These are phyloP conservation scores for Coemansia pectinata DNA, from an alignment of 192 early-diverging fungal genomes.

Conservation along the genomic window DNA sequence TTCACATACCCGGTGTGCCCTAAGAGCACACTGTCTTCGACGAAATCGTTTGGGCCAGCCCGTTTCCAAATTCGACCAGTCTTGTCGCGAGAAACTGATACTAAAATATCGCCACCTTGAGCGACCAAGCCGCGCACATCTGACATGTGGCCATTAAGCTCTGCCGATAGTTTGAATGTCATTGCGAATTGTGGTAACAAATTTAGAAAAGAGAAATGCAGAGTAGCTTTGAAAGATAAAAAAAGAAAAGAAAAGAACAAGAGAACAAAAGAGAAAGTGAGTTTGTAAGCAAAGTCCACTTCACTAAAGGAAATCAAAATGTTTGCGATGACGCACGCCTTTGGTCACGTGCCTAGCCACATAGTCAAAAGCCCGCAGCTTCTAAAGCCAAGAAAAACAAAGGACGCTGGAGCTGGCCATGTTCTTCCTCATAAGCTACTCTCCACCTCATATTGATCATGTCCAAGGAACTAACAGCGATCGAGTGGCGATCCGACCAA, in stretches of 20 bases:
- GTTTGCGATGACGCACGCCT: background rate
- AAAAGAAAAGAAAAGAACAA: background rate
- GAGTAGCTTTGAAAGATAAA: background rate
- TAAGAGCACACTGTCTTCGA: slow-evolving; percentile 54
- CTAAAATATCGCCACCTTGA: slow-evolving; percentile 59
- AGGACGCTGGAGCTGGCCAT: background rate
- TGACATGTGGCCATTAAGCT: slow-evolving; percentile 55
- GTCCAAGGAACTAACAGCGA: slow-evolving; percentile 57
- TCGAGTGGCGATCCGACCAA: slow-evolving; percentile 66
- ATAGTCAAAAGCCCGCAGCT: background rate
- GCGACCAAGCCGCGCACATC: slow-evolving; percentile 70
- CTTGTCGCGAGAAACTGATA: slow-evolving; percentile 76
- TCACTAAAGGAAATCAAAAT: too few species aligned
- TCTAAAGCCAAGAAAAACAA: background rate
- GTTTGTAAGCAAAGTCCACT: too few species aligned
- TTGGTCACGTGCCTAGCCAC: background rate
- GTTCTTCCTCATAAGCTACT: background rate
- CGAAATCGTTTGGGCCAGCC: slow-evolving; percentile 54
- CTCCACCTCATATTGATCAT: background rate
- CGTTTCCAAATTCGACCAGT: slow-evolving; percentile 74
- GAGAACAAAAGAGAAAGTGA: background rate
- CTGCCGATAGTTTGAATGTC: slow-evolving; percentile 58
- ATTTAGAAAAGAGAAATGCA: background rate
- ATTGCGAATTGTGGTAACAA: slow-evolving; percentile 9
- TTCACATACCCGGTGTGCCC: slow-evolving; percentile 84